Evolutionary conservation across 208 protist genomes (phyloP).

Genomic region (Crithidia sp.): DNA sequence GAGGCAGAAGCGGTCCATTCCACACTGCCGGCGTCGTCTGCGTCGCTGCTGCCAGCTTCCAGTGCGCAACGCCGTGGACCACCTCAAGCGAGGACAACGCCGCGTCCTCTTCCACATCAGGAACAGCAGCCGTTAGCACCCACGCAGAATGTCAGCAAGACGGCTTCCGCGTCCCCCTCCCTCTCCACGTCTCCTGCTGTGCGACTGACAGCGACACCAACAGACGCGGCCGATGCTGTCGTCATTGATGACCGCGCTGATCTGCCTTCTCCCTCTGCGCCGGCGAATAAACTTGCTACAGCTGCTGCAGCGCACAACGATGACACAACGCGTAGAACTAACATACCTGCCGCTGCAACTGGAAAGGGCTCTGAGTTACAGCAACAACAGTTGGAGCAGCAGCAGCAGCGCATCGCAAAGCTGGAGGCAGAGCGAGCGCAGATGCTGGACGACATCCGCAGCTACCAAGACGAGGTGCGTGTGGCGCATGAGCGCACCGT

Average conservation of each 20-base stretch:
- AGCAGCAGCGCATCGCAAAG: constrained; percentile 21
- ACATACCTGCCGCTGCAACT: no score
- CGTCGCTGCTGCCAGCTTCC: background rate
- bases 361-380: no score
- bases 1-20: background rate
- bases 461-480: constrained; percentile 51
- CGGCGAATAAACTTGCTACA: background rate
- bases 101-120: background rate
- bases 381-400: background rate
- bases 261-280: background rate
- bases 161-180: background rate
- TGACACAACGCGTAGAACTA: background rate
- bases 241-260: no score
- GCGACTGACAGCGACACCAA: no score
- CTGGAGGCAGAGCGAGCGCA: constrained; percentile 40
- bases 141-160: background rate
- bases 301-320: background rate
- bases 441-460: constrained; percentile 27
- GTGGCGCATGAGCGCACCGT: constrained; percentile 43
- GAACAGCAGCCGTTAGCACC: background rate
- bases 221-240: no score
- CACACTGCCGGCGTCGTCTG: background rate
- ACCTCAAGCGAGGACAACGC: constrained; percentile 2
- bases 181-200: background rate
- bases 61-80: constrained; percentile 14